phyloP scores from a whole-genome alignment of 1,284 basidiomycete genomes.

The Malassezia sp. region DNA sequence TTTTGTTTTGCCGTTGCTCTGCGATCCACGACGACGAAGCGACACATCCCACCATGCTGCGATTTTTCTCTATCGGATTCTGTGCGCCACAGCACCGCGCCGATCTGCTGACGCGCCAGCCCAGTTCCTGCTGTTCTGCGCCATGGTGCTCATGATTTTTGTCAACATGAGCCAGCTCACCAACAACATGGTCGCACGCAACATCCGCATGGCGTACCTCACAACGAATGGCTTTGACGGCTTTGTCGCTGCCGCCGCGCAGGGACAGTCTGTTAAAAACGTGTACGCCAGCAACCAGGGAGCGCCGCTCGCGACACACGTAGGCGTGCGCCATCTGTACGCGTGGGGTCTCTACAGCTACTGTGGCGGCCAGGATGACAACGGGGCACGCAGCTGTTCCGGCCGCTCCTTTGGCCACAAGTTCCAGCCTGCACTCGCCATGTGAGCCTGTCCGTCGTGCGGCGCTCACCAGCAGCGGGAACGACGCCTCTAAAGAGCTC shows the following conservation, averaged over 20 bases:
- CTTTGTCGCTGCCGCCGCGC: background rate
- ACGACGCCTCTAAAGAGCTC: background rate
- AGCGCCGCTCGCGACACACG: constrained; percentile 8
- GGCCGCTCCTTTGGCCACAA: no score
- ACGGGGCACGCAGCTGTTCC: no score
- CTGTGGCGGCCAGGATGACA: constrained; percentile 15
- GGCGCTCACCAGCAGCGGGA: background rate
- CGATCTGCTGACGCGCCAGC: constrained; percentile 10
- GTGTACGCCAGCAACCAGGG: constrained; percentile 25
- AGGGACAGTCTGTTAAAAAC: no score
- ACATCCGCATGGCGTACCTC: constrained; percentile 20
- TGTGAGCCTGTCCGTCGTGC: no score
- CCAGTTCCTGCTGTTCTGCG: constrained; percentile 39
- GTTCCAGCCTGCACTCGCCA: no score
- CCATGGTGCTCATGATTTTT: constrained; percentile 33
- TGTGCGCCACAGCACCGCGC: constrained; percentile 16
- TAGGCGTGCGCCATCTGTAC: constrained; percentile 7
- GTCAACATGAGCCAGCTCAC: constrained; percentile 41
- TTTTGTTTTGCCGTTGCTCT: no score
- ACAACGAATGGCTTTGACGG: background rate
- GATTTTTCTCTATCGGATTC: constrained; percentile 13
- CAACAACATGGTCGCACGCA: constrained; percentile 40
- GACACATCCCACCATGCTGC: no score
- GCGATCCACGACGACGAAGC: no score
- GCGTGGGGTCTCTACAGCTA: constrained; percentile 17